Conservation (phyloP, 768 basidiomycete genomes). For the Clitopilus hobsonii region DNA sequence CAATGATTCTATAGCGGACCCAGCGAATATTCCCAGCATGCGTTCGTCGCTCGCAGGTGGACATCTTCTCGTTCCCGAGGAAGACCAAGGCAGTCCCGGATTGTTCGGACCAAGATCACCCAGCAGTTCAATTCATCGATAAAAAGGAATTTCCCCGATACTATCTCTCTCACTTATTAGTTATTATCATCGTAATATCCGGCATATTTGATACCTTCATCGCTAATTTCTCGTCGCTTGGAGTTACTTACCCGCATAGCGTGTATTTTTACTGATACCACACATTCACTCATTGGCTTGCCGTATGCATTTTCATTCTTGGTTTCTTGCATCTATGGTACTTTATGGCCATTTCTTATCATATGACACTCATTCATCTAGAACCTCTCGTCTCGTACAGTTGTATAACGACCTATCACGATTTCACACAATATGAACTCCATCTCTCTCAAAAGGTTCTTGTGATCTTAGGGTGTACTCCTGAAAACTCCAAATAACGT, state of each 20-base stretch:
- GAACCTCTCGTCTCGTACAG: no score
- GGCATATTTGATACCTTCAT: not conserved
- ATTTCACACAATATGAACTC: no score
- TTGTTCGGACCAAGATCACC: slow-evolving; percentile 80
- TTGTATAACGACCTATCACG: not conserved
- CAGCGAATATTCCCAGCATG: slow-evolving; percentile 52
- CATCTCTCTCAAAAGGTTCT: no score
- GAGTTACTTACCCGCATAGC: not conserved
- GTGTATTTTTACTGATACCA: not conserved
- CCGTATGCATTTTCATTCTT: not conserved
- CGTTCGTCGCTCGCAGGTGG: slow-evolving; percentile 43
- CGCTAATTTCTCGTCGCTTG: not conserved
- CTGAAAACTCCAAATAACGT: no score
- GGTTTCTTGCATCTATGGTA: not conserved
- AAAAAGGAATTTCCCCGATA: not conserved
- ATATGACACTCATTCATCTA: no score
- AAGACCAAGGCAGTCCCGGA: slow-evolving; percentile 52
- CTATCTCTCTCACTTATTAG: not conserved
- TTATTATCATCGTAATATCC: not conserved
- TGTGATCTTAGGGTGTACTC: no score
- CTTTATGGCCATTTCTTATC: not conserved
- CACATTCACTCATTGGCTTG: not conserved
- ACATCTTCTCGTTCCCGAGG: slow-evolving; percentile 46
- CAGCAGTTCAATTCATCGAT: not conserved
- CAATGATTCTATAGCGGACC: slow-evolving; percentile 44